Evolutionary conservation across 352 stramenopile genomes (phyloP).

Genomic region (Aphanomyces euteiches): DNA sequence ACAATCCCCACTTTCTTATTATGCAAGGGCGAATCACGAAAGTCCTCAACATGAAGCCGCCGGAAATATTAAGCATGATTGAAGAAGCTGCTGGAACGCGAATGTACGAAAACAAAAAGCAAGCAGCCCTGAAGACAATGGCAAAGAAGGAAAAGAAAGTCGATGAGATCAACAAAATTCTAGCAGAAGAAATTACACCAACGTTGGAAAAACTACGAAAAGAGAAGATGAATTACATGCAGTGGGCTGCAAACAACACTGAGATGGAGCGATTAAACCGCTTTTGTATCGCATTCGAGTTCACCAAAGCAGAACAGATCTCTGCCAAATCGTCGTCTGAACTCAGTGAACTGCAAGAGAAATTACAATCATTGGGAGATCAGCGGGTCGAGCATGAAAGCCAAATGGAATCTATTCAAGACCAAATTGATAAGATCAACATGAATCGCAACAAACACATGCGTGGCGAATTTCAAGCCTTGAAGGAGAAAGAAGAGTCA

Average conservation of each 20-base stretch:
- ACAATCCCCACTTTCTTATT: slow-evolving; percentile 99
- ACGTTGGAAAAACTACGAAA: slow-evolving; percentile 96
- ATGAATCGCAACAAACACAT: slow-evolving; percentile 77
- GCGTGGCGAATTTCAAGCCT: slow-evolving; percentile 74
- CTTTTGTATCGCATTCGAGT: slow-evolving; percentile 97
- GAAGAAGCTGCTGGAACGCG: slow-evolving; percentile 98
- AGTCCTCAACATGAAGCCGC: slow-evolving; percentile 99
- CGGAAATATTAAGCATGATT: slow-evolving; percentile 99
- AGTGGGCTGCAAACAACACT: slow-evolving; percentile 97
- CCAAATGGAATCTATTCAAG: slow-evolving; percentile 74
- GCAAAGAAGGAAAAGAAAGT: slow-evolving; percentile 99
- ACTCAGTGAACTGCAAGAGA: slow-evolving; percentile 85
- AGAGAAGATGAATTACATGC: slow-evolving; percentile 97
- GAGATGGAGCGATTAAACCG: slow-evolving; percentile 97
- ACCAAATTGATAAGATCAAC: slow-evolving; percentile 80
- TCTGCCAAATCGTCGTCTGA: slow-evolving; percentile 84
- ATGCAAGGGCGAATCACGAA: slow-evolving; percentile 99
- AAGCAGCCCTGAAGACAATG: slow-evolving; percentile 97
- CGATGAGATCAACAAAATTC: slow-evolving; percentile 98
- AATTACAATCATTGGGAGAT: slow-evolving; percentile 63
- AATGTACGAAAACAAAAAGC: slow-evolving; percentile 99
- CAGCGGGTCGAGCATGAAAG: slow-evolving; percentile 52
- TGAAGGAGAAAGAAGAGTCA: slow-evolving; percentile 76
- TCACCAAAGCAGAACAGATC: slow-evolving; percentile 83
- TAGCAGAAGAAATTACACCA: slow-evolving; percentile 98